Base-by-base conservation (phyloP, 2,329 filamentous ascomycete species). In the Pseudogymnoascus sp. region DNA sequence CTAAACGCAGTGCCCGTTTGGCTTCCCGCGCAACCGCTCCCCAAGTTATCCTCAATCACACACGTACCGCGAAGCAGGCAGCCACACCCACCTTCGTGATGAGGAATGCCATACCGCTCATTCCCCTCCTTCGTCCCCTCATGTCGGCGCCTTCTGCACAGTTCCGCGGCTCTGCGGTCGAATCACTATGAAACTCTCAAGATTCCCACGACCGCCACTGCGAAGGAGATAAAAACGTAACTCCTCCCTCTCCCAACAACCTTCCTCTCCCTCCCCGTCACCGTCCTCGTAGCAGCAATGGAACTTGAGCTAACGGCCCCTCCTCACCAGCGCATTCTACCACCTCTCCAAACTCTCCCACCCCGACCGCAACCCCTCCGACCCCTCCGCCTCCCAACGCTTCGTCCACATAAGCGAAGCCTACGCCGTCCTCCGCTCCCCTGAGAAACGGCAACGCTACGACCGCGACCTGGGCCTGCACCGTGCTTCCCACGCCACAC, bases 331-430 rank as follows among this genome's bases (percentile, higher is more conserved):
- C 69, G 84, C 84, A 67, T 99, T 97, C 83, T 97, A 97, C 81
- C 76, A 82, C 64, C 89, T 97, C 73, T 96, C 92, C 71, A 96
- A 97, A 76, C 78, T 82, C 60, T 88, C 96, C 81, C 94, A 99
- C 75, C 94, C 94, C 0, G 94, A 99, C 80, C 85, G 86, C 72
- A 95, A 97, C 79, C 90, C 82, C 63, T 72, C 82, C 68, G 88
- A 96, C 74, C 88, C 89, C 4, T 72, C 77, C 63, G 89, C 92
- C 64, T 80, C 86, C 3, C 77, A 83, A 62, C 89, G 87, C 72
- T 99, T 96, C 80, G 85, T 92, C 74, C 82, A 84, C 68, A 88
- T 97, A 72, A 88, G 85, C 71, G 88, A 94, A 72, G 92, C 92
- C 67, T 97, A 96, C 79, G 80, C 84, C 62, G 75, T 89, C 47